Evolutionary conservation across 352 stramenopile species (phyloP).

Genomic region (Phytophthora megakarya): DNA sequence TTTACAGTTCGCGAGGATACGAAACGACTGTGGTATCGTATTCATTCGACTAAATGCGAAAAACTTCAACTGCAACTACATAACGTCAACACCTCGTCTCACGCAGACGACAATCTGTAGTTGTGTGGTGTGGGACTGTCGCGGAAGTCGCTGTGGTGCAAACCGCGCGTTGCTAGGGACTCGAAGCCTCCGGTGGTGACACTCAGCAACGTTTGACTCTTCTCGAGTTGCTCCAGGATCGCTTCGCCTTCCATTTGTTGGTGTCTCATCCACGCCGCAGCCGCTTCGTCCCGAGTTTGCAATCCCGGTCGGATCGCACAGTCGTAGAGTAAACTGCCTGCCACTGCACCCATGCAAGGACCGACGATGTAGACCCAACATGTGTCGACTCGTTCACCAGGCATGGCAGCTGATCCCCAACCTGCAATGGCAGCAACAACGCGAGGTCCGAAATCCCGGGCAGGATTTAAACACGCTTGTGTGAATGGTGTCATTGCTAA

Average conservation of each 20-base stretch:
- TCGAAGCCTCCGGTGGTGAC: constrained; percentile 25
- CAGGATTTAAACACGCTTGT: constrained; percentile 77
- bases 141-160: constrained; percentile 44
- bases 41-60: constrained; percentile 17
- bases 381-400: constrained; percentile 44
- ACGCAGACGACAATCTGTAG: constrained; percentile 37
- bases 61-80: constrained; percentile 13
- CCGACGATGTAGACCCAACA: constrained; percentile 77
- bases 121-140: constrained; percentile 43
- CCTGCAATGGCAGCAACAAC: constrained; percentile 65
- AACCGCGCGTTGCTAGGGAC: constrained; percentile 9
- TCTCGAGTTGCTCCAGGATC: constrained; percentile 40
- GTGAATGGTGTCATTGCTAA: constrained; percentile 64
- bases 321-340: constrained; percentile 63
- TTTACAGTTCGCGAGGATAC: constrained; percentile 13
- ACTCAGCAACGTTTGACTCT: constrained; percentile 35
- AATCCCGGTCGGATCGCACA: constrained; percentile 38
- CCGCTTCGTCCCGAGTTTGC: constrained; percentile 32
- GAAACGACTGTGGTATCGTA: constrained; percentile 11
- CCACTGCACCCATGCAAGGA: constrained; percentile 55
- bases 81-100: constrained; percentile 10
- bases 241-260: constrained; percentile 40
- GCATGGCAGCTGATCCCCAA: constrained; percentile 50
- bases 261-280: constrained; percentile 30
- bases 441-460: constrained; percentile 74